Base-by-base conservation (phyloP, 2,329 filamentous ascomycete species). In the Fusarium piperis region DNA sequence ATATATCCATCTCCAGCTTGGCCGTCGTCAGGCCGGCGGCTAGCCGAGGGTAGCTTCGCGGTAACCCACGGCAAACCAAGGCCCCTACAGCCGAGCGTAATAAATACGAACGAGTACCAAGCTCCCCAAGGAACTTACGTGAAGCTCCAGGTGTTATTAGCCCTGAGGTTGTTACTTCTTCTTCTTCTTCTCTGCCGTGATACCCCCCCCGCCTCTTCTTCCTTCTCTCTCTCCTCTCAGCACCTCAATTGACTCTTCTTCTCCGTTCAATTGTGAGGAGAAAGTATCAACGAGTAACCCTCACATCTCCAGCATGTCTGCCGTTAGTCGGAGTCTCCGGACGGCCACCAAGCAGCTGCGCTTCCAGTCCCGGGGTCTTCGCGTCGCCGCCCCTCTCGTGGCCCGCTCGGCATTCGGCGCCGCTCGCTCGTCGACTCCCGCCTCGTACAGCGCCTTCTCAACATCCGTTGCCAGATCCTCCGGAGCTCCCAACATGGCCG, bases 321-420 rank as follows among this genome's bases (percentile, higher is more conserved):
- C 85, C 79, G 84, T 86, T 81, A 84, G 83, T 77, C 86, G 87
- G 77, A 85, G 84, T 79, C 80, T 89, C 75, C 85, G 86, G 77
- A 83, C 86, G 74, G 87, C 85, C 70, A 85, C 87, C 74, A 87
- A 83, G 83, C 85, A 86, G 76, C 80, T 88, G 79, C 85, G 85
- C 76, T 79, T 85, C 77, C 82, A 83, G 70, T 81, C 82, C 70
- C 74, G 74, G 68, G 78, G 78, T 77, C 74, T 80, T 76, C 82
- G 80, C 68, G 72, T 80, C 65, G 77, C 79, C 71, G 78, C 79
- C 76, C 80, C 80, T 77, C 76, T 78, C 75, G 72, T 78, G 76
- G 74, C 79, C 78, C 72, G 79, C 77, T 75, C 77, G 75, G 72
- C 77, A 59, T 70, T 78, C 69, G 72, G 73, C 74, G 73, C 77